Evolutionary conservation across 495 filamentous ascomycete genomes (phyloP), one percentile per base, ranked within the genome.

Genomic region (Ramalina peruviana): DNA sequence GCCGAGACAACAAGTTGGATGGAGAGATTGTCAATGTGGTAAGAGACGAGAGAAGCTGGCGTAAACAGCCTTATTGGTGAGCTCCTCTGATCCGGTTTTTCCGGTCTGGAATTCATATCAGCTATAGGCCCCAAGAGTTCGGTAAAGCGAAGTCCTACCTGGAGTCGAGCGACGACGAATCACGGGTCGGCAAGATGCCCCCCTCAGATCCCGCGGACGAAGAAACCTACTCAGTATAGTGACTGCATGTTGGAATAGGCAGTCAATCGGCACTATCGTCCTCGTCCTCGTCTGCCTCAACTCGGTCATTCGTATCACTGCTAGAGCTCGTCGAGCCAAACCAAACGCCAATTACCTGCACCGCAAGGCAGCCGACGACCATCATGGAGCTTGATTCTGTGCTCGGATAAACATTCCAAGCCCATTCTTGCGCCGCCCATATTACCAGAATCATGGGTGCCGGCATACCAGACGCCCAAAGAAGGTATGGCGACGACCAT

Each of bases 321-420:
- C 12, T 37, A 45, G 74, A 71, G 17, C 71, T 59, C 33, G 70
- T 65, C 40, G 73, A 72, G 11, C 82, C 82, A 61, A 66, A 69
- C 79, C 79, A 85, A 6, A 77, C 64, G 27, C 75, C 70, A 10
- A 71, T 67, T 4, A 92, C 82, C 46, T 81, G 81, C 13, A 77
- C 51, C 25, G 72, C 78, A 46, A 95, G 68, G 19, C 78, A 75
- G 10, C 71, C 73, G 11, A 96, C 85, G 27, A 94, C 90, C 17
- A 80, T 73, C 51, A 67, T 67, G 10, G 88, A 94, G 63, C 90
- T 97, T 42, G 59, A 52, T 46, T 81, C 67, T 23, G 88, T 94
- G 62, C 88, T 94, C n/a, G 92, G 92, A 65, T 82, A 98, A 2
- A 87, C 79, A 60, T 96, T 95, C 92, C 92, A 98, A 10, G 86